Base-by-base conservation (phyloP, 2,329 filamentous ascomycete genomes). In the Diaporthe sp. region DNA sequence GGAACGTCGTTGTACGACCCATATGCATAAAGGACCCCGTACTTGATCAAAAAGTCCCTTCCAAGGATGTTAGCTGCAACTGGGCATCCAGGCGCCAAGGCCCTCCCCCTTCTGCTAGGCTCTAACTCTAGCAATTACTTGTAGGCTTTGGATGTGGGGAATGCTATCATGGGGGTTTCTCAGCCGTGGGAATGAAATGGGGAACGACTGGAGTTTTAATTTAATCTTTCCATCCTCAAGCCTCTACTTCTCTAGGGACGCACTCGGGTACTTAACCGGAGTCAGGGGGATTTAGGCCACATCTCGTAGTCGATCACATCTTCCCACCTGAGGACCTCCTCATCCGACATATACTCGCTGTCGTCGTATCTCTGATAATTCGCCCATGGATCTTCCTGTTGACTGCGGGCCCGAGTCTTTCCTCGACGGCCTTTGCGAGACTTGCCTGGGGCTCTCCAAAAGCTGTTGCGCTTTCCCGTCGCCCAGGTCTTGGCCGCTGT, bases 251-350 rank as follows among this genome's bases (percentile, higher is more conserved):
- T 34, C 19, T 9, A 49, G 7, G 17, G 17, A 49, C 44, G 19
- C 44, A 22, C 44, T 9, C 34, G 67, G 67, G 28, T 51, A 65
- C 67, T 19, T 34, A 42, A 15, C 17, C 53, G 31, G 22, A 31
- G 22, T 57, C 53, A 31, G 59, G 59, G 31, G 37, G 69, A 72
- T 42, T 42, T 42, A 37, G 69, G 69, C 69, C 69, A 72, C n/a
- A 59, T 37, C 10, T 72, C 69, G 17, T 49, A 72, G 51, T 58
- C 51, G 51, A 72, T 46, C 25, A 72, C 69, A 42, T 72, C 69
- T 17, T 55, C 39, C 46, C 46, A 72, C 13, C 69, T 37, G 13
- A 72, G 49, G 9, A 44, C 2, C 39, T 59, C 69, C 55, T 59
- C 69, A 28, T 49, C 22, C 19, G 19, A 49, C 1, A 49, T 49